A percentile compares a stretch with the other conserved stretches of the same genome.
phyloP scores from a whole-genome alignment of 306 rosid species.

The Quercus wislizeni region DNA sequence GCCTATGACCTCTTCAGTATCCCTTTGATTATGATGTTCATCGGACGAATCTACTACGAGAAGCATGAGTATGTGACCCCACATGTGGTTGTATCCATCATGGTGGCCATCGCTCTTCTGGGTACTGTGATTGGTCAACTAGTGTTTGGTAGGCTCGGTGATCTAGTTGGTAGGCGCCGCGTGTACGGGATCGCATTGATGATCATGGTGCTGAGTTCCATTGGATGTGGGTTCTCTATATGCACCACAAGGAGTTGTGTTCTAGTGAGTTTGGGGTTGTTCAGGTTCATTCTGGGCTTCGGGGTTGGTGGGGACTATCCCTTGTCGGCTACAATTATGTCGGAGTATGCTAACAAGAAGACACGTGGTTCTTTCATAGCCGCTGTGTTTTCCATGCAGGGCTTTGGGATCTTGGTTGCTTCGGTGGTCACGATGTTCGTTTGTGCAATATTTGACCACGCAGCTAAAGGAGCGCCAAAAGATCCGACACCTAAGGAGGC shows the following conservation, averaged over 20 bases:
- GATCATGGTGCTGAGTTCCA: constrained; percentile 53
- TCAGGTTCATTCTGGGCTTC: constrained; percentile 61
- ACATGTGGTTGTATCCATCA: too few species aligned
- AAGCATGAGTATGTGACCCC: too few species aligned
- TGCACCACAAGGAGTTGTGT: constrained; percentile 46
- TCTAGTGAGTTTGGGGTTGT: constrained; percentile 49
- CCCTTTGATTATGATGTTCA: constrained; percentile 40
- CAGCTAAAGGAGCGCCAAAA: too few species aligned
- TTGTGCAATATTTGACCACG: constrained; percentile 33
- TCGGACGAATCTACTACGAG: constrained; percentile 46
- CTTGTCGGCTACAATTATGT: constrained; percentile 76
- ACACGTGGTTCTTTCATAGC: constrained; percentile 83
- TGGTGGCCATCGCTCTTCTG: too few species aligned
- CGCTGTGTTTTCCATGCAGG: constrained; percentile 83
- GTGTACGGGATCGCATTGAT: constrained; percentile 55
- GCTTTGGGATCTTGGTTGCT: constrained; percentile 63
- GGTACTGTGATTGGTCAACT: too few species aligned
- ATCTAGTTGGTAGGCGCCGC: constrained; percentile 38
- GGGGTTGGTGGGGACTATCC: constrained; percentile 90
- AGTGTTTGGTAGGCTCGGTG: too few species aligned
- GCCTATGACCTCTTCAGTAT: constrained; percentile 69
- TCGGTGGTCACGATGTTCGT: constrained; percentile 58
- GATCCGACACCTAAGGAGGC: too few species aligned
- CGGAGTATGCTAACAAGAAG: constrained; percentile 73
- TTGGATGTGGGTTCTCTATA: constrained; percentile 67